Base-by-base conservation (phyloP, 1,284 basidiomycete genomes). In the Coriolopsis trogii region DNA sequence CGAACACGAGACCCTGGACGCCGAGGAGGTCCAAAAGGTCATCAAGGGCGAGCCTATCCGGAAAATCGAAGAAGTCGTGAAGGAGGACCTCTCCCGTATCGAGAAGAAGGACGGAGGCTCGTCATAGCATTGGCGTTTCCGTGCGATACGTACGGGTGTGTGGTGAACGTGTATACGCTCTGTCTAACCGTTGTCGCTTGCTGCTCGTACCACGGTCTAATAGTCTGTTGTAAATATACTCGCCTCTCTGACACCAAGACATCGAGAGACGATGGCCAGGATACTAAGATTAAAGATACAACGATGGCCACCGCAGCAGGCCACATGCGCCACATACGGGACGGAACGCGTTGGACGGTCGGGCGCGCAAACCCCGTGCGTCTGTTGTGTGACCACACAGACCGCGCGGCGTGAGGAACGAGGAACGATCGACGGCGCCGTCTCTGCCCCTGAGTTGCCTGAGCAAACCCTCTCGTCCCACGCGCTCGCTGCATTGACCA, bases 1-100 rank as follows among this genome's bases (percentile, higher is more conserved):
- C 16, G 93, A 96, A 68, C 89, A 96, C 71, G 95, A 98, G 76
- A 97, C 95, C n/a, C 75, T 98, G 55, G 85, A 87, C 59, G 78
- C 83, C 34, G 86, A 91, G 18, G 93, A 98, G 70, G 95, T 97
- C 18, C 76, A 79, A 66, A 85, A 83, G 71, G 89, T 94, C n/a
- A 82, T 95, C 66, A 83, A 79, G 51, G 93, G 93, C 30, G 85
- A 93, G 69, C 76, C 79, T 53, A 87, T 95, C 67, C 81, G 84
- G 51, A 78, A 75, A 53, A 77, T 89, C 58, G 70, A 76, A 54
- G 85, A 89, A 61, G 80, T 84, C 39, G 67, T 89, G 55, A 74
- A 81, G 49, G 81, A 84, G 54, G 80, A 83, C 54, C 66, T 80
- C 36, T 74, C 69, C 38, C 76, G 63, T 28, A 59, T 71, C 54